Percentiles rank a stretch among this genome's conserved stretches.
These are phyloP conservation scores for Chaetomium sp. DNA, from an alignment of 2,329 filamentous ascomycete species.

Conservation along the genomic window DNA sequence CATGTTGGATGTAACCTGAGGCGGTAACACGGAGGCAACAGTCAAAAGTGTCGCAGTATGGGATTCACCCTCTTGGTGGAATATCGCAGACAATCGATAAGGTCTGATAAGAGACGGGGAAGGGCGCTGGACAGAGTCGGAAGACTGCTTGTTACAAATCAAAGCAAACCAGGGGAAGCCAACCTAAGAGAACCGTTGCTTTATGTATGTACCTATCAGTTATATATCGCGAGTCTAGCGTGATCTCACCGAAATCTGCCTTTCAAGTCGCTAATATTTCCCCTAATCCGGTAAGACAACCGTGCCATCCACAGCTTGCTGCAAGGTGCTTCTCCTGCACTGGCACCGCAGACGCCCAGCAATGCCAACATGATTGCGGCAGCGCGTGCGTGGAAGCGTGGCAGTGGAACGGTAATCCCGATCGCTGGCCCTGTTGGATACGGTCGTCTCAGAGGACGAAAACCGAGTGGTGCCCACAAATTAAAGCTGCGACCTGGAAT, in stretches of 20 bases:
- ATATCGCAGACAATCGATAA: not conserved
- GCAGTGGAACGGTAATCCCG: not conserved
- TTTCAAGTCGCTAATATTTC: not conserved
- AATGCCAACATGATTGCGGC: not conserved
- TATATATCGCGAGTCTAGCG: not conserved
- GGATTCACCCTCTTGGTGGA: not conserved
- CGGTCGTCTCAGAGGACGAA: not conserved
- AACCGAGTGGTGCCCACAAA: not conserved
- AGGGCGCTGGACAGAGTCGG: no score
- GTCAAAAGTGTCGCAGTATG: not conserved
- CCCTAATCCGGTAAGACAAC: not conserved
- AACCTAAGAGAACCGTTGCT: not conserved
- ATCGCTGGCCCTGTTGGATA: not conserved
- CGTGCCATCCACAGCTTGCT: not conserved
- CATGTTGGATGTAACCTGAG: not conserved
- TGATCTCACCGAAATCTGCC: not conserved
- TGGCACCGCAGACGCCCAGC: not conserved
- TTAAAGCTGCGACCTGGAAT: not conserved
- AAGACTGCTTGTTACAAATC: no score
- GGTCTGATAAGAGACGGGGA: not conserved
- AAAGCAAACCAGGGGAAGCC: no score
- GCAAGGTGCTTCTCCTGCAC: not conserved
- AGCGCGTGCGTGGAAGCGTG: not conserved
- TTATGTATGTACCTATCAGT: not conserved
- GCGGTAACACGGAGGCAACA: not conserved